Evolutionary conservation across 2,329 filamentous ascomycete genomes (phyloP).

Genomic region (Zasmidium citrigriseum): DNA sequence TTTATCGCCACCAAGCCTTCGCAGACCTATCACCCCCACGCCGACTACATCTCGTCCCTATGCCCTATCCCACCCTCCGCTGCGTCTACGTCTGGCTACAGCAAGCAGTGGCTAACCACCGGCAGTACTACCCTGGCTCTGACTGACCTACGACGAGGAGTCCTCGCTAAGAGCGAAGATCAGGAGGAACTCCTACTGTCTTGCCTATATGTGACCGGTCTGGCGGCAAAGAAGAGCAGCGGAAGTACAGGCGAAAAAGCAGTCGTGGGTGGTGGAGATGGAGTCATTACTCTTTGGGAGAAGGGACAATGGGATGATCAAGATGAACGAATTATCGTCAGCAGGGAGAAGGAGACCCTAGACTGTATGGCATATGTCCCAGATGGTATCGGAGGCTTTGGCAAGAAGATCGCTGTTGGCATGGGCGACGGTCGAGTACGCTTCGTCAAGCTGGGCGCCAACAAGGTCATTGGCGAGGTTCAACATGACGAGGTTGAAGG

Average conservation of each 20-base stretch:
- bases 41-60: slow-evolving; percentile 89
- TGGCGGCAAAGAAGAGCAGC: slow-evolving; percentile 64
- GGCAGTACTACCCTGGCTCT: slow-evolving; percentile 89
- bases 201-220: slow-evolving; percentile 73
- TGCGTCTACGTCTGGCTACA: slow-evolving; percentile 81
- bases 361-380: slow-evolving; percentile 77
- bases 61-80: slow-evolving; percentile 78
- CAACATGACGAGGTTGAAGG: slow-evolving; percentile 85
- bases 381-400: slow-evolving; percentile 63
- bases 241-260: slow-evolving; percentile 73
- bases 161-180: slow-evolving; percentile 86
- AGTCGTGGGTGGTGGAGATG: slow-evolving; percentile 74
- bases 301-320: slow-evolving; percentile 94
- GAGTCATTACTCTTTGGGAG: slow-evolving; percentile 91
- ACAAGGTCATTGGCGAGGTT: slow-evolving; percentile 69
- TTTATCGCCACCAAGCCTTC: slow-evolving; percentile 64
- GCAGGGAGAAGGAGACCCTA: slow-evolving; percentile 67
- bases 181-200: slow-evolving; percentile 93
- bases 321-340: slow-evolving; percentile 81
- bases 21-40: slow-evolving; percentile 82
- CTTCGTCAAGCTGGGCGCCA: slow-evolving; percentile 72
- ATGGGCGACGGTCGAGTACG: slow-evolving; percentile 77
- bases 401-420: slow-evolving; percentile 77
- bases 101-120: slow-evolving; percentile 93
- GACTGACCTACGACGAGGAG: slow-evolving; percentile 82